Evolutionary conservation across 2,329 filamentous ascomycete genomes (phyloP).

Genomic region (Raffaelea albimanens): DNA sequence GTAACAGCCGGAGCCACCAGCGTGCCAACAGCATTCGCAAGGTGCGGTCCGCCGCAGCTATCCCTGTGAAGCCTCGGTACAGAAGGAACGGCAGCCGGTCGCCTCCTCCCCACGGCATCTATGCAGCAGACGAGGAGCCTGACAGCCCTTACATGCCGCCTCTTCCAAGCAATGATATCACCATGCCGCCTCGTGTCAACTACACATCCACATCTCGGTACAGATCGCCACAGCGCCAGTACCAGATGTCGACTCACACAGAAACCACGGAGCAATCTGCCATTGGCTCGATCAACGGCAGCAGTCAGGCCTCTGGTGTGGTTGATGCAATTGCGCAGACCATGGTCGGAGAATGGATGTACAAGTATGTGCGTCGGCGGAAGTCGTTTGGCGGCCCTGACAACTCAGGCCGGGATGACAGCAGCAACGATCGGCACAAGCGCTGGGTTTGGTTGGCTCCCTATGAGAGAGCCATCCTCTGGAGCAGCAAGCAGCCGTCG

Average conservation of each 20-base stretch:
- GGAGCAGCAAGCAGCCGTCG: constrained; percentile 95
- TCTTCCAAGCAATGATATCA: constrained; percentile 63
- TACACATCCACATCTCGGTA: constrained; percentile 29
- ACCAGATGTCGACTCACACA: constrained; percentile 53
- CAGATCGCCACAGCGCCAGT: constrained; percentile 34
- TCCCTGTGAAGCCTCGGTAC: constrained; percentile 44
- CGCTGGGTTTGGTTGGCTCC: constrained; percentile 98
- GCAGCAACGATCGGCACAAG: constrained; percentile 74
- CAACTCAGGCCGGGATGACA: constrained; percentile 56
- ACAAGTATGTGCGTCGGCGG: constrained; percentile 76
- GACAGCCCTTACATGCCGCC: constrained; percentile 66
- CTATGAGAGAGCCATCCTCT: constrained; percentile 91
- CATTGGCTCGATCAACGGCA: constrained; percentile 42
- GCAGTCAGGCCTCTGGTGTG: constrained; percentile 63
- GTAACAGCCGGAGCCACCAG: constrained; percentile 36
- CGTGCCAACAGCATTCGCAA: constrained; percentile 64
- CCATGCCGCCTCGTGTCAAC: constrained; percentile 41
- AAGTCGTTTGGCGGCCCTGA: constrained; percentile 84
- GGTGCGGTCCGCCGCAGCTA: constrained; percentile 69
- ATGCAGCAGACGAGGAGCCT: constrained; percentile 57
- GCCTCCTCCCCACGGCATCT: constrained; percentile 38
- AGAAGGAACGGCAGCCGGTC: constrained; percentile 44
- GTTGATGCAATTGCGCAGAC: constrained; percentile 96
- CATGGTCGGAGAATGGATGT: constrained; percentile 98
- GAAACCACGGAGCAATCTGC: constrained; percentile 35